These are phyloP conservation scores for Anethum foeniculum DNA, from an alignment of 140 eudicot genomes.

Conservation along the genomic window DNA sequence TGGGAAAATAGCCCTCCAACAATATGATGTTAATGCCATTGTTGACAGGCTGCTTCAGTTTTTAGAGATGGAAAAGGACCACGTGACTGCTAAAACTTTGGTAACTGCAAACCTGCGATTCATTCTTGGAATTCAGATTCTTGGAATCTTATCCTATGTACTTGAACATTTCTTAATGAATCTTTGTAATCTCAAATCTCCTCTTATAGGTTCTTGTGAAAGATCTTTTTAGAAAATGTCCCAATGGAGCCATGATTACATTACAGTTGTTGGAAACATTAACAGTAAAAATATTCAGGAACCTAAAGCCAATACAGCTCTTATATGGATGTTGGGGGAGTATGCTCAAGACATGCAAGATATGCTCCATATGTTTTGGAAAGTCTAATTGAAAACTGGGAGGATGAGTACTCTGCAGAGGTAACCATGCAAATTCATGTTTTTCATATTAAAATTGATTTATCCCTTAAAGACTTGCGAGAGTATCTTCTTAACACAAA, in stretches of 20 bases:
- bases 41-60: constrained; percentile 96
- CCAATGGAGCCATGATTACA: constrained; percentile 99
- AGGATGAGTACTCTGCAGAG: constrained; percentile 91
- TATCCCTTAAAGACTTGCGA: background rate
- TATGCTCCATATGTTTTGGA: constrained; percentile 37
- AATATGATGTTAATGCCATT: constrained; percentile 94
- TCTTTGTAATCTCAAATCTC: background rate
- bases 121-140: background rate
- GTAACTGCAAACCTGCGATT: constrained; percentile 22
- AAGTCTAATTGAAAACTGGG: constrained; percentile 83
- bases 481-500: background rate
- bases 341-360: constrained; percentile 98
- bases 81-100: constrained; percentile 95
- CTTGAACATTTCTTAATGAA: background rate
- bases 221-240: constrained; percentile 91
- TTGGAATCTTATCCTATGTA: background rate
- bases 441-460: background rate
- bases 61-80: constrained; percentile 97
- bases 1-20: constrained; percentile 94
- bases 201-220: constrained; percentile 79
- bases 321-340: constrained; percentile 98
- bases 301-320: constrained; percentile 98
- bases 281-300: constrained; percentile 91
- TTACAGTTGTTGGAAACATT: constrained; percentile 94
- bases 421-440: constrained; percentile 23